Base-by-base conservation (phyloP, 768 basidiomycete species). In the Serpula lacrymans region DNA sequence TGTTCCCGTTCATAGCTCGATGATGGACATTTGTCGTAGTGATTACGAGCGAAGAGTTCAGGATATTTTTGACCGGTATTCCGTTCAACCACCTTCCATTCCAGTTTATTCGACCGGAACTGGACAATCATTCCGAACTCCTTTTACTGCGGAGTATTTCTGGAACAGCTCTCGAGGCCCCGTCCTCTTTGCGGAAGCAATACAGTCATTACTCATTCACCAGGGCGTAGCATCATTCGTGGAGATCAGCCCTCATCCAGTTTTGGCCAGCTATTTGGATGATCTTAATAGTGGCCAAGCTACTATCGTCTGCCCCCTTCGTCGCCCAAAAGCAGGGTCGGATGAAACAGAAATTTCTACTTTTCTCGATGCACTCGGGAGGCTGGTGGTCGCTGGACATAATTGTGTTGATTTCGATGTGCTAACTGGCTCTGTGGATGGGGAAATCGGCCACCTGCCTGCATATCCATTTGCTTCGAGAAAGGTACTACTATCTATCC, bases 191-290 rank as follows among this genome's bases (percentile, higher is more conserved):
- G 45, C 50, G 1, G 34, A 59, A 10, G 59, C 67, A 1, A 52
- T 71, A n/a, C 28, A 46, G 20, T 28, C 45, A 4, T 48, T 70
- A 7, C 34, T 3, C 22, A 43, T 10, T 43, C 47, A 3, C 25
- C 40, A 17, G 56, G 4, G 55, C 3, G 40, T 46, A 5, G 47
- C 63, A 11, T 53, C 53, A 10, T 67, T 67, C 42, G 42, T 72
- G 11, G 70, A 71, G 45, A 52, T 72, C 6, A 44, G 53, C 4
- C 65, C 68, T 10, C 70, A 71, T 46, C 71, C 70, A 5, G 67
- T 60, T 2, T 57, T 71, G 2, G 44, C 63, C 2, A 48, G 55
- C 11, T 70, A 68, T 38, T 34, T 71, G 28, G 39, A 48, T 1
- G 45, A 44, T 1, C 43, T 60, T 30, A 56, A 45, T 2, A 37